Base-by-base conservation (phyloP, 441 rosid genomes). In the Flueggea neowawraea region DNA sequence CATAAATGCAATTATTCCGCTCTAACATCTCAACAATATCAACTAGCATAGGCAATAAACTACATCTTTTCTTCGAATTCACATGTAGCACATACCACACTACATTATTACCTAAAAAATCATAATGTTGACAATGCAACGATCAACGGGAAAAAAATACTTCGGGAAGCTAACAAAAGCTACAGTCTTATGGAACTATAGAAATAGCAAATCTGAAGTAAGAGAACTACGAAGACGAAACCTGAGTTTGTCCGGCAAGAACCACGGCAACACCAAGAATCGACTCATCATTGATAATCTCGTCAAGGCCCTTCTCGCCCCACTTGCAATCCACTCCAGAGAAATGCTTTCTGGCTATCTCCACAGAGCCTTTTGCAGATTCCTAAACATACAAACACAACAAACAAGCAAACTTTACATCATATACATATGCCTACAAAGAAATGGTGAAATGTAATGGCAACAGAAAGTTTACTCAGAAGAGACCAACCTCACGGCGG, bases 211-310 rank as follows among this genome's bases (percentile, higher is more conserved):
- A 15, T 10, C 55, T 10, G 54, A 49, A 12, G 31, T 17, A 12
- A 56, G 22, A 39, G n/a, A 53, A 16, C 1, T 16, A 11, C 50
- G 12, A 48, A 47, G 14, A 44, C 39, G 16, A 54, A 54, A 87
- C 99, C 96, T 87, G 95, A 68, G 71, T 65, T 75, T 89, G 96
- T 33, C 87, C 96, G 75, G 97, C 97, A 66, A 95, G 81, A 76
- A 91, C 99, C 10, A 95, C 96, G 60, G 94, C 97, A 75, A 89
- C 92, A 55, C 83, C 97, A 60, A 80, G 71, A 55, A 91, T 75
- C 0, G 96, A 89, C 33, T 66, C 75, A 57, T 95, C 97, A 15
- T 60, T 73, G 44, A 86, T 75, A 63, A 95, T 87, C 70, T 84
- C 88, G 58, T 81, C 78, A 28, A 91, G 79, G 65, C 97, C 99